phyloP scores from a whole-genome alignment of 306 rosid species.

The Lathyrus aphaca region DNA sequence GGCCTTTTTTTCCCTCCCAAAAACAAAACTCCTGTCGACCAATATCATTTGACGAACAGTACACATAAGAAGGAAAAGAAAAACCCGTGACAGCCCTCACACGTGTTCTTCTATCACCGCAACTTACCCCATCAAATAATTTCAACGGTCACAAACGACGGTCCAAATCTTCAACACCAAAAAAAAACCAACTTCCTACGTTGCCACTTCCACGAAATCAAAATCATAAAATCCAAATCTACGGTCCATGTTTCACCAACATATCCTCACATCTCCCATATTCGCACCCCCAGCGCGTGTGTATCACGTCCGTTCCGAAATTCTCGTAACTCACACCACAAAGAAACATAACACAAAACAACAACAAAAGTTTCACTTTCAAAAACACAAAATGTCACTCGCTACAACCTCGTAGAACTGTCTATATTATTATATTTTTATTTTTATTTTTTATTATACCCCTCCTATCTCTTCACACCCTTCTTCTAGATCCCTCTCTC shows the following conservation, averaged over 20 bases:
- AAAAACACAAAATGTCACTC: not conserved
- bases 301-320: not conserved
- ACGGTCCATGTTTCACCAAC: not conserved
- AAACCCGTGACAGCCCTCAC: too few species aligned
- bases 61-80: too few species aligned
- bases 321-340: not conserved
- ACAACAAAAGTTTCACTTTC: not conserved
- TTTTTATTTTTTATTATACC: slow-evolving; percentile 24
- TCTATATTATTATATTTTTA: slow-evolving; percentile 41
- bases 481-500: slow-evolving; percentile 64
- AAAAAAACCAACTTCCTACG: not conserved
- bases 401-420: slow-evolving; percentile 24
- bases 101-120: too few species aligned
- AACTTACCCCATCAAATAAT: too few species aligned
- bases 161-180: too few species aligned
- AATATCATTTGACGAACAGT: too few species aligned
- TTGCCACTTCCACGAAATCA: too few species aligned
- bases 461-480: not conserved
- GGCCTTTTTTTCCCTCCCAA: too few species aligned
- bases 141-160: too few species aligned
- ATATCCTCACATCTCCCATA: not conserved
- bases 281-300: not conserved
- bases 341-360: not conserved
- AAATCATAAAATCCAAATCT: not conserved
- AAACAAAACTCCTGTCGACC: too few species aligned